Conservation (phyloP, 148 eudicot species). For the Diospyros lotus region DNA sequence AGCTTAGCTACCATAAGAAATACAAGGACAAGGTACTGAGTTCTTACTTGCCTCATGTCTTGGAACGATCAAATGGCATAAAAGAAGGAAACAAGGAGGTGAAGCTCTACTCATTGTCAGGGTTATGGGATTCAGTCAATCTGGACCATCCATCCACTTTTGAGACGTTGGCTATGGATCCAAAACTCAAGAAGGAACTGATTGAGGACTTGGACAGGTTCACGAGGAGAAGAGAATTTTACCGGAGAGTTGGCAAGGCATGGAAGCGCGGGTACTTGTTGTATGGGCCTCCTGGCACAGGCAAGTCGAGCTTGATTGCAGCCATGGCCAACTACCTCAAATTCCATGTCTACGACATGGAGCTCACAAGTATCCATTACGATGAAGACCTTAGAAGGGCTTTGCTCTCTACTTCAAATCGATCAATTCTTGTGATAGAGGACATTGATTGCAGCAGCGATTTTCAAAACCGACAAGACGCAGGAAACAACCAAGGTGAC, state of each 20-base stretch:
- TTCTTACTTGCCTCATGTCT: slow-evolving; percentile 13
- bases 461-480: slow-evolving; percentile 12
- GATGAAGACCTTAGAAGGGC: slow-evolving; percentile 13
- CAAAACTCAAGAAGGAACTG: slow-evolving; percentile 12
- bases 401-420: slow-evolving; percentile 10
- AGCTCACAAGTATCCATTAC: slow-evolving; percentile 4
- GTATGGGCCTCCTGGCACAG: slow-evolving; percentile 26
- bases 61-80: slow-evolving; percentile 5
- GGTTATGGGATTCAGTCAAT: neutral
- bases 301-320: slow-evolving; percentile 26
- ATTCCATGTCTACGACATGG: slow-evolving; percentile 20
- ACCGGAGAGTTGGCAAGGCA: slow-evolving; percentile 17
- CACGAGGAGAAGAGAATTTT: slow-evolving; percentile 15
- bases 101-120: neutral
- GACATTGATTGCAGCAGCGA: slow-evolving; percentile 26
- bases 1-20: slow-evolving; percentile 13
- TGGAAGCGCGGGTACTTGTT: slow-evolving; percentile 30
- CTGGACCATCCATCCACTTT: slow-evolving; percentile 23
- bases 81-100: slow-evolving; percentile 4
- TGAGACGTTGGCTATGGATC: slow-evolving; percentile 27
- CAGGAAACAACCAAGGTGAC: neutral
- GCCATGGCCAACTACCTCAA: slow-evolving; percentile 27
- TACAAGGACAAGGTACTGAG: slow-evolving; percentile 7
- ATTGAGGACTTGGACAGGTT: slow-evolving; percentile 23
- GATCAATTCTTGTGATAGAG: slow-evolving; percentile 22